Base-by-base conservation (phyloP, 2,329 filamentous ascomycete species). In the Phialophora verrucosa region DNA sequence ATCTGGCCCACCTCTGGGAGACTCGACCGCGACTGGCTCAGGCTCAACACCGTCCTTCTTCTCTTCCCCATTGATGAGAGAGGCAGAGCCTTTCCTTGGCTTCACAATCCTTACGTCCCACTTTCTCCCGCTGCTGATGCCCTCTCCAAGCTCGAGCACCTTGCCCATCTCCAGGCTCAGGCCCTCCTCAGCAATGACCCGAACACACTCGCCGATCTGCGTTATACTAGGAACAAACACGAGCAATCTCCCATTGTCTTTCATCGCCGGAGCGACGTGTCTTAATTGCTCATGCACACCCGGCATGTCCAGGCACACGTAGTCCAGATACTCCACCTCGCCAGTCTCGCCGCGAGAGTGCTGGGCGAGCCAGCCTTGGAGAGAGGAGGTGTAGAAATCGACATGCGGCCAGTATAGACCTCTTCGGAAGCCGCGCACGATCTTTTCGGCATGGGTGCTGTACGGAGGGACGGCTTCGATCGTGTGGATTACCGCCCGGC, bases 161-260 rank as follows among this genome's bases (percentile, higher is more conserved):
- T 76, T 77, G 55, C 83, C 80, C 65, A 81, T 74, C 8, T 78
- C 69, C 54, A 88, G 81, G 0, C 86, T 86, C 61, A 91, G 78
- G 2, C 76, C 78, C 12, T 85, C 79, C 31, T 83, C 78, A 64
- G 83, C 83, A 35, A 88, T 84, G 47, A 80, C 76, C 54, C 84
- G 78, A 31, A 89, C 80, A 65, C 89, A 90, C 4, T 88, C 84
- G 49, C 84, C 87, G 63, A 94, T 90, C 76, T 94, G 91, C 10
- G 91, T 93, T 65, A 95, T 87, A 72, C 88, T 91, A 0, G 91
- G 91, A 70, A 87, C 88, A 78, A 93, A 95, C 1, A 92, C 83
- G 14, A 90, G 81, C 35, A 94, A 79, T 8, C 85, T 80, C 0
- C 88, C 91, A 73, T 90, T 85, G 1, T 85, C 82, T 47, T 85